Conservation (phyloP, 768 basidiomycete species). For the Boletellus ananas region DNA sequence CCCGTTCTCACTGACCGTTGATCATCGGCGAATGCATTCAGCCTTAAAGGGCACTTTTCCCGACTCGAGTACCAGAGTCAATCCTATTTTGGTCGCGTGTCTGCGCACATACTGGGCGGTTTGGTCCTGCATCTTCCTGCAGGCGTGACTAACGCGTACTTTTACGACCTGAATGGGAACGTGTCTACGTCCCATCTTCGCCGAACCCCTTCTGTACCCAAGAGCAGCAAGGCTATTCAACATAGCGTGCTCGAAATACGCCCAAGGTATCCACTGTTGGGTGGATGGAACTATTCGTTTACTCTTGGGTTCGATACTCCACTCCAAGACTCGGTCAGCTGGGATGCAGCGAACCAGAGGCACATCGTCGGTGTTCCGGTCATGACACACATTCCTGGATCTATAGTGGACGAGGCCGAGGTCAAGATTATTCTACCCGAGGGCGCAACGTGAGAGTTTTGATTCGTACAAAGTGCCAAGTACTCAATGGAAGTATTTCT, state of each 20-base stretch:
- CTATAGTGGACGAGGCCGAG: slow-evolving; percentile 78
- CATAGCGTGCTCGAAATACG: slow-evolving; percentile 74
- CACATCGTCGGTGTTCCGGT: slow-evolving; percentile 82
- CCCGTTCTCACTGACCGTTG: neutral
- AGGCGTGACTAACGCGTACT: slow-evolving; percentile 79
- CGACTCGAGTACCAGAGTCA: slow-evolving; percentile 84
- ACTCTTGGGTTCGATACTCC: slow-evolving; percentile 94
- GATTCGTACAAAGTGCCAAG: slow-evolving; percentile 10
- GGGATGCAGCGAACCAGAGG: slow-evolving; percentile 56
- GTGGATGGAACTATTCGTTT: slow-evolving; percentile 97
- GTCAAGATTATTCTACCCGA: slow-evolving; percentile 85
- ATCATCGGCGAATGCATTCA: slow-evolving; percentile 29
- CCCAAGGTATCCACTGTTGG: slow-evolving; percentile 90
- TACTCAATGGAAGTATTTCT: slow-evolving; percentile 10
- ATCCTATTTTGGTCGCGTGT: slow-evolving; percentile 59
- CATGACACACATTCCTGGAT: slow-evolving; percentile 74
- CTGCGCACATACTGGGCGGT: slow-evolving; percentile 67
- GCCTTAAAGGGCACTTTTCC: slow-evolving; percentile 94
- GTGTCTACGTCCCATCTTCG: slow-evolving; percentile 92
- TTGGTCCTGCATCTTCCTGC: slow-evolving; percentile 80
- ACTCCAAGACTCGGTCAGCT: slow-evolving; percentile 66
- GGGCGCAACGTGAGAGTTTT: slow-evolving; percentile 76
- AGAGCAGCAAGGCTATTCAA: slow-evolving; percentile 47
- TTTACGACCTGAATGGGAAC: slow-evolving; percentile 90
- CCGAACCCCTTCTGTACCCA: slow-evolving; percentile 57